Evolutionary conservation across 495 filamentous ascomycete genomes (phyloP), one percentile per base, ranked within the genome.

Genomic region (Hypoxylon trugodes): DNA sequence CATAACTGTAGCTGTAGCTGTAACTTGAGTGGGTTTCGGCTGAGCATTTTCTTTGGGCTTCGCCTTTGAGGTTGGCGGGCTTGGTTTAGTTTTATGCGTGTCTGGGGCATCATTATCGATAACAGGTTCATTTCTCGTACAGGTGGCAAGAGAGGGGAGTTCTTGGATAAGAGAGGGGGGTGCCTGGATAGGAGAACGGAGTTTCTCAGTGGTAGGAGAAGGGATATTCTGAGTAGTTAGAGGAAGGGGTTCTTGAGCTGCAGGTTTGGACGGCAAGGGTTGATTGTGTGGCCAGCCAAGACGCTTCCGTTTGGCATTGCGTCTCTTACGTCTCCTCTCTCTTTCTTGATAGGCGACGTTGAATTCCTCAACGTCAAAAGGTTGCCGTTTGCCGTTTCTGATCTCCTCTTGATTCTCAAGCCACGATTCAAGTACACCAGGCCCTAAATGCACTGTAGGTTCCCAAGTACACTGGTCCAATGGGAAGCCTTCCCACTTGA

Each of bases 401-500:
- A 87, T 77, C 1, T 73, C 74, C 6, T 55, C 53, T 50, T 85
- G 85, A 4, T 75, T 81, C n/a, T 76, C 68, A 6, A 77, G 70
- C 88, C 89, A 92, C 2, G 79, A 76, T 0, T 47, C 21, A 1
- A 84, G 68, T 4, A 85, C 77, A 0, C 76, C 73, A 10, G 77
- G 70, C 16, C 80, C 70, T 32, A 92, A 82, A 40, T 80, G 73
- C 0, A 79, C 69, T n/a, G 68, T 68, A 0, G 87, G 84, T 59
- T 91, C 88, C 89, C 89, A 93, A 2, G 82, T 86, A 46, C 82
- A 76, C 41, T 85, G 69, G 9, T 84, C 58, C 6, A 86, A 42
- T 1, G 77, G 73, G 56, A 89, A 93, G n/a, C 77, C 81, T 19
- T 78, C 78, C 90, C 90, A 93, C 58, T 83, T 79, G 26, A 92